A percentile compares a stretch with the other conserved stretches of the same genome.
These are phyloP conservation scores for Mollisiaceae sp. DNA, from an alignment of 2,329 filamentous ascomycete genomes.

Conservation along the genomic window DNA sequence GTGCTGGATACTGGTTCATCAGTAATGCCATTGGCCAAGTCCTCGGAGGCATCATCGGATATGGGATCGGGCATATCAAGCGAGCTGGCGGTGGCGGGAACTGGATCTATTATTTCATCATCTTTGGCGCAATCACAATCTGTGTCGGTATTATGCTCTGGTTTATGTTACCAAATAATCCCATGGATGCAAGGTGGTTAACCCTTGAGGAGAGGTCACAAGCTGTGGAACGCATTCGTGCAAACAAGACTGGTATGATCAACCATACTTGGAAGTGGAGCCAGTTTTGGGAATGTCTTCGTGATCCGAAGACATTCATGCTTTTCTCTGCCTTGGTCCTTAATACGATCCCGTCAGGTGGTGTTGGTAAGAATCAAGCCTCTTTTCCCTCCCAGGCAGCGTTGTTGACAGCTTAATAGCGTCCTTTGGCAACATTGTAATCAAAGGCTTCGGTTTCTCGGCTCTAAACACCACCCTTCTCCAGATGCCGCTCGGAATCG, in stretches of 20 bases:
- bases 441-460: conserved; percentile 3
- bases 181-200: neutral
- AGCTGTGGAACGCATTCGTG: neutral
- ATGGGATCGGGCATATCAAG: conserved; percentile 3
- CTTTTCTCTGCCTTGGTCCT: conserved; percentile 4
- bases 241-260: conserved; percentile 1
- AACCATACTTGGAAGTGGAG: conserved; percentile 1
- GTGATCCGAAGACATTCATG: neutral
- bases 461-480: neutral
- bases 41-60: conserved; percentile 10
- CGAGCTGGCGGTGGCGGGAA: neutral
- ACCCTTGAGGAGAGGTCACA: neutral
- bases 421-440: neutral
- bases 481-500: neutral
- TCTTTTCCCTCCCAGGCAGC: neutral
- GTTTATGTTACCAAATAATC: neutral
- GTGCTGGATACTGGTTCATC: neutral
- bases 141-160: neutral
- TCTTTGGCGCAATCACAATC: neutral
- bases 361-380: neutral
- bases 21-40: neutral
- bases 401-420: neutral
- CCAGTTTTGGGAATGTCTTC: neutral
- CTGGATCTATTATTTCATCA: conserved; percentile 7
- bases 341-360: neutral